Base-by-base conservation (phyloP, 371 early-diverging fungal species). In the Saksenaea oblongispora region DNA sequence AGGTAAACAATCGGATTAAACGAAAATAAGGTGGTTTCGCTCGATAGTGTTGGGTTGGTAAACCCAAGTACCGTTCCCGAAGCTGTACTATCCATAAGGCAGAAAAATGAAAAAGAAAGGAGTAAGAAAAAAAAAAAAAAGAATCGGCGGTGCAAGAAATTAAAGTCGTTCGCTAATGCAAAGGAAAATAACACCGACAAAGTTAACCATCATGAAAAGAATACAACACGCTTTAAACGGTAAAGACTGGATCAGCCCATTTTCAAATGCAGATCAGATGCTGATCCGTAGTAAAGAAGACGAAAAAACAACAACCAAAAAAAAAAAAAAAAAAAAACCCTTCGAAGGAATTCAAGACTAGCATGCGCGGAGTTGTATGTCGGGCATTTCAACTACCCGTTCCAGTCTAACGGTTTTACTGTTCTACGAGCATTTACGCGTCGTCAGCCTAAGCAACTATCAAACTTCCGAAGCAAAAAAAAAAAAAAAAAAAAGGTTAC, bases 1-100 rank as follows among this genome's bases (percentile, higher is more conserved):
- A 84, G 70, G 63, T 71, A 86, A 18, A 72, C 72, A 37, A 84
- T 64, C 5, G 84, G 82, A 57, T 86, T 79, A 54, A 84, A 86
- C 0, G 82, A 79, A 44, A 68, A 72, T 0, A 82, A 56, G 1
- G 78, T 71, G 7, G 82, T 69, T 39, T 74, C 76, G 5, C 42
- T 62, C 7, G 62, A 64, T 22, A 18, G 14, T 8, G 27, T 24
- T 4, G 65, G 74, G 59, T 70, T 61, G 9, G 67, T 62, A 44
- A 73, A 69, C 9, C 51, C 67, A 8, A 73, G 61, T 4, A 59
- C 70, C 1, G 70, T 62, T n/a, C 61, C 74, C 9, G 61, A 62
- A 36, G 65, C 51, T 36, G 60, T 68, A 18, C 41, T 51, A 22
- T 31, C 26, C 28, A 64, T 27, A n/a, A 13, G 27, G 62, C 5